A percentile compares a stretch with the other conserved stretches of the same genome.
These are phyloP conservation scores for Zygoascus ofunaensis DNA, from an alignment of 805 yeast genomes.

Conservation along the genomic window DNA sequence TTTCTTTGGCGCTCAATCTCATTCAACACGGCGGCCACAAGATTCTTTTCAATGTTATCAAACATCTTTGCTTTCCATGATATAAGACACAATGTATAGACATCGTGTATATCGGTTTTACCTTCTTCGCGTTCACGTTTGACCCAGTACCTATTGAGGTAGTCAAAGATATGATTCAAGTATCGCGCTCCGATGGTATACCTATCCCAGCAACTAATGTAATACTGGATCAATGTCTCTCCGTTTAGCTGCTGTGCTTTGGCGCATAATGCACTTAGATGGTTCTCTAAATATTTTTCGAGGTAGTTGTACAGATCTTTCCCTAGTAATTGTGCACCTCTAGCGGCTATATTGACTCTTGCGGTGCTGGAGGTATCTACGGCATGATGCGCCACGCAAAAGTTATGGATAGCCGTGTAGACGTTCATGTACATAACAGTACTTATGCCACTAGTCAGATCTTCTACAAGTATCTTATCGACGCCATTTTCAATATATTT, in stretches of 20 bases:
- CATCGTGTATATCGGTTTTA: slow-evolving; percentile 79
- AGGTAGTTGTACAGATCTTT: slow-evolving; percentile 77
- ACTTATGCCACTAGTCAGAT: slow-evolving; percentile 29
- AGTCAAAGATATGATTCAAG: slow-evolving; percentile 86
- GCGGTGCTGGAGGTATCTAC: slow-evolving; percentile 13
- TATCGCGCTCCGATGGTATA: slow-evolving; percentile 86
- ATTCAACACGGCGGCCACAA: slow-evolving; percentile 64
- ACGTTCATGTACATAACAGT: slow-evolving; percentile 27
- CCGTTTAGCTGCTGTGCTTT: slow-evolving; percentile 36
- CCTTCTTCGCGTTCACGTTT: slow-evolving; percentile 93
- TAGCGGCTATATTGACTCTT: slow-evolving; percentile 9
- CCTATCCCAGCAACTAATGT: slow-evolving; percentile 82
- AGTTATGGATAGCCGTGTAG: slow-evolving; percentile 67
- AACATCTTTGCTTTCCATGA: slow-evolving; percentile 86
- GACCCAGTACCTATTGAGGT: slow-evolving; percentile 96
- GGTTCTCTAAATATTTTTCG: slow-evolving; percentile 53
- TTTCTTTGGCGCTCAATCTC: slow-evolving; percentile 72
- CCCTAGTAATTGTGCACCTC: slow-evolving; percentile 56
- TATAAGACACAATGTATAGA: slow-evolving; percentile 75
- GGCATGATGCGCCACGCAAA: slow-evolving; percentile 47
- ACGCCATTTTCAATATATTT: slow-evolving; percentile 33
- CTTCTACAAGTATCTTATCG: slow-evolving; percentile 30
- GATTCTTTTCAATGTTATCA: slow-evolving; percentile 46
- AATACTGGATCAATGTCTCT: slow-evolving; percentile 70
- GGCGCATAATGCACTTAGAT: slow-evolving; percentile 28